phyloP scores from a whole-genome alignment of 2,329 filamentous ascomycete genomes.

The Penicillium brevicompactum region DNA sequence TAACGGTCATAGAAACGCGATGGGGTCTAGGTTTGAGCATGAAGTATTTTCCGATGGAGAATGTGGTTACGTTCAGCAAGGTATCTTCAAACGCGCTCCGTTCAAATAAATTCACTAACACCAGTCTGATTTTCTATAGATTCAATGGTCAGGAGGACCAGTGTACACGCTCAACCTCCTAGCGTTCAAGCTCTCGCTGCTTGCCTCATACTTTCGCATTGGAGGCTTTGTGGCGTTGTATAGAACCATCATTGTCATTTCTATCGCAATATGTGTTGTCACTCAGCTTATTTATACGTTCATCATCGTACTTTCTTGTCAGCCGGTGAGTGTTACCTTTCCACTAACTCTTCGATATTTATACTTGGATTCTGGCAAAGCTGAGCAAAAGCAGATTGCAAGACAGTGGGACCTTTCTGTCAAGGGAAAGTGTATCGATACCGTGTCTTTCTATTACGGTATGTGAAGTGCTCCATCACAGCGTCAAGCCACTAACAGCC shows the following conservation, averaged over 20 bases:
- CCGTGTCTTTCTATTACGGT: constrained; percentile 48
- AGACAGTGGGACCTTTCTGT: constrained; percentile 49
- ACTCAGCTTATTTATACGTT: constrained; percentile 43
- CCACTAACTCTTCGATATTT: background rate
- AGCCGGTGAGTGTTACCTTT: constrained; percentile 20
- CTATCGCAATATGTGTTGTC: constrained; percentile 38
- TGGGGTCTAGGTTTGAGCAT: constrained; percentile 28
- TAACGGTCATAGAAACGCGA: constrained; percentile 26
- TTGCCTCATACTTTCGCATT: constrained; percentile 52
- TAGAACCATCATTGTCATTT: constrained; percentile 34
- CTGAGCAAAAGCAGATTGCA: constrained; percentile 27
- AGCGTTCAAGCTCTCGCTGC: constrained; percentile 51
- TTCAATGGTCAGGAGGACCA: constrained; percentile 33
- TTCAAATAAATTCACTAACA: background rate
- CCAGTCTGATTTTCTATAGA: constrained; percentile 10
- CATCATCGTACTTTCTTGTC: constrained; percentile 28
- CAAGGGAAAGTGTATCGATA: constrained; percentile 43
- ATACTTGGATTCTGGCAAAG: background rate
- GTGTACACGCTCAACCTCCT: constrained; percentile 37
- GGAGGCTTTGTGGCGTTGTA: constrained; percentile 43
- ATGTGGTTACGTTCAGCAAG: constrained; percentile 30
- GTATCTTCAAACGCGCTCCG: constrained; percentile 7
- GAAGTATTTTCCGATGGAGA: constrained; percentile 24
- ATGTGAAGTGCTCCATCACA: constrained; percentile 23
- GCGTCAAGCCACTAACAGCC: background rate